These are phyloP conservation scores for Phytophthora multivora DNA, from an alignment of 352 stramenopile genomes.

Conservation along the genomic window DNA sequence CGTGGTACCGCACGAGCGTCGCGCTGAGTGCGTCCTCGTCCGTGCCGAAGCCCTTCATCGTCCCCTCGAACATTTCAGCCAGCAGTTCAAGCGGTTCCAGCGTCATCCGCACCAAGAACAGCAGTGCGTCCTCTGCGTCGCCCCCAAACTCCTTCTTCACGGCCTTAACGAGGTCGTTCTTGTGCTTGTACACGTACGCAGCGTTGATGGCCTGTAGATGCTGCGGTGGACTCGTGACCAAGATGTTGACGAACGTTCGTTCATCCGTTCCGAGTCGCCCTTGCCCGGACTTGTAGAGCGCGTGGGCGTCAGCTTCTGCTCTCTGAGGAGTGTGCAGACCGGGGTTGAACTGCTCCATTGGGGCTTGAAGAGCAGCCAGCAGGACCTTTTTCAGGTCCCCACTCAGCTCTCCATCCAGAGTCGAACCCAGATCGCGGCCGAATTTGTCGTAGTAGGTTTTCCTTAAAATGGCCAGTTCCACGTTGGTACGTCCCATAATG, in stretches of 20 bases:
- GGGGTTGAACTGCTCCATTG: conserved; percentile 57
- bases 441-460: conserved; percentile 74
- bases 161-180: conserved; percentile 60
- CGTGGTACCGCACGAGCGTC: conserved; percentile 76
- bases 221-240: conserved; percentile 53
- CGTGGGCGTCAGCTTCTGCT: conserved; percentile 57
- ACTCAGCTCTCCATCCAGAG: conserved; percentile 58
- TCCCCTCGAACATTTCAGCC: conserved; percentile 66
- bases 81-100: conserved; percentile 60
- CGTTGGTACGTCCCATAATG: conserved; percentile 66
- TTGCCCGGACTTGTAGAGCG: conserved; percentile 73
- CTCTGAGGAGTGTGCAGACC: conserved; percentile 59
- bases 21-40: conserved; percentile 64
- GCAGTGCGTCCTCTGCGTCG: conserved; percentile 51
- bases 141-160: conserved; percentile 71
- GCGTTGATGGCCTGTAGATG: conserved; percentile 60
- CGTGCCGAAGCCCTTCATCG: conserved; percentile 78
- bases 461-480: conserved; percentile 76
- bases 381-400: conserved; percentile 80
- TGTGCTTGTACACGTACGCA: conserved; percentile 62
- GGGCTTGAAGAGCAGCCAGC: conserved; percentile 64
- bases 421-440: conserved; percentile 58
- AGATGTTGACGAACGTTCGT: conserved; percentile 58
- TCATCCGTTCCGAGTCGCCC: conserved; percentile 71
- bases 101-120: conserved; percentile 65